These are phyloP conservation scores for Claviceps citrina DNA, from an alignment of 2,329 filamentous ascomycete genomes.

Conservation along the genomic window DNA sequence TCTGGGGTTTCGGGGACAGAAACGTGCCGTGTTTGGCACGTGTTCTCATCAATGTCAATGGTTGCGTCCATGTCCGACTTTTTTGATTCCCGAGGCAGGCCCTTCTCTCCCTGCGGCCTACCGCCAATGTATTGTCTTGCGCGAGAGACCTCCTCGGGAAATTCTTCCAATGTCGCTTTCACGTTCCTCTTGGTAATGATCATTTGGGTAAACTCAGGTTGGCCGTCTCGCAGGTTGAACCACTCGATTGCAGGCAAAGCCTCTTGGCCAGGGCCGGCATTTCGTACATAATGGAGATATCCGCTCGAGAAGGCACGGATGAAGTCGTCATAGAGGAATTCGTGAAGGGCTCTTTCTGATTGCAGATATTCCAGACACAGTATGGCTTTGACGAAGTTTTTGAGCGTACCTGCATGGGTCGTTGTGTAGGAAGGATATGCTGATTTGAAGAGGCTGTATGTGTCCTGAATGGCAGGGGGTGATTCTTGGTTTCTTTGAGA, in stretches of 20 bases:
- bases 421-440: conserved; percentile 30
- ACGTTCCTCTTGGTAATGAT: conserved; percentile 23
- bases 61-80: background rate
- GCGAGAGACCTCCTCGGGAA: conserved; percentile 17
- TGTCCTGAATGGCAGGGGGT: background rate
- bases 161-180: conserved; percentile 17
- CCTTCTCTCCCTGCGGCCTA: background rate
- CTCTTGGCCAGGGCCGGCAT: conserved; percentile 11
- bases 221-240: conserved; percentile 19
- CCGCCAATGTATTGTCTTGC: conserved; percentile 5
- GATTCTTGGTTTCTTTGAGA: background rate
- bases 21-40: background rate
- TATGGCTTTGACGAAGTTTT: conserved; percentile 30
- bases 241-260: conserved; percentile 26
- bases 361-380: conserved; percentile 26
- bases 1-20: background rate
- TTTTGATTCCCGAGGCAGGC: background rate
- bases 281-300: conserved; percentile 26
- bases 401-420: conserved; percentile 22
- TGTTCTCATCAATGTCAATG: conserved; percentile 4
- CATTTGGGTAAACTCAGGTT: conserved; percentile 16
- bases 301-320: conserved; percentile 28
- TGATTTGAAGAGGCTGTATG: conserved; percentile 22
- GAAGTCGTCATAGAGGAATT: conserved; percentile 38
- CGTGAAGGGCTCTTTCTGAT: conserved; percentile 19